Evolutionary conservation across 2,329 filamentous ascomycete species (phyloP).

Genomic region (Fusarium sp.): DNA sequence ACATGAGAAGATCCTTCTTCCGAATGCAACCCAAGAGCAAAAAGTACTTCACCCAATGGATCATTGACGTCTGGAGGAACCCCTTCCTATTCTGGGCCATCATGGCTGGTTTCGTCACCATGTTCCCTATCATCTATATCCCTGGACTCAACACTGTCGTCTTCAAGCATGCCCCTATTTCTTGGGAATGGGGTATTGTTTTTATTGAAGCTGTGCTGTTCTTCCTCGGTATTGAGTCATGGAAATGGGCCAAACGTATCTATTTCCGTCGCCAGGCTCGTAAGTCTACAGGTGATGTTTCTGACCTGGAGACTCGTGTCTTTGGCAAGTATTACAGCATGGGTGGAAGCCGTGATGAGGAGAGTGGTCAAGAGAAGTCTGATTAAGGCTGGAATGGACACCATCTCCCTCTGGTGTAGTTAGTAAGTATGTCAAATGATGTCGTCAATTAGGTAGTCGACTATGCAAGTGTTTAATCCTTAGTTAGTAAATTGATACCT

Average conservation of each 20-base stretch:
- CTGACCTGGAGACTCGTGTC: slow-evolving; percentile 50
- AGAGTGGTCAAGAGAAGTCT: slow-evolving; percentile 14
- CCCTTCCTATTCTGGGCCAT: slow-evolving; percentile 76
- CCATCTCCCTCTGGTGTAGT: no score
- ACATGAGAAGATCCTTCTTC: slow-evolving; percentile 78
- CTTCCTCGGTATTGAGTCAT: slow-evolving; percentile 67
- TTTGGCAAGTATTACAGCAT: slow-evolving; percentile 51
- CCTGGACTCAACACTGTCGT: slow-evolving; percentile 68
- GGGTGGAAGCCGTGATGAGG: slow-evolving; percentile 40
- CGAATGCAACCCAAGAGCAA: slow-evolving; percentile 74
- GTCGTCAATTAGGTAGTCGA: background rate
- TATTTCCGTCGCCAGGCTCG: slow-evolving; percentile 52
- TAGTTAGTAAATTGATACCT: background rate
- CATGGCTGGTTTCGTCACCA: slow-evolving; percentile 58
- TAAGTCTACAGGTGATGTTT: slow-evolving; percentile 31
- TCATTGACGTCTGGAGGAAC: slow-evolving; percentile 75
- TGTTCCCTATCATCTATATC: slow-evolving; percentile 67
- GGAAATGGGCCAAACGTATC: slow-evolving; percentile 70
- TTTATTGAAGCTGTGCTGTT: slow-evolving; percentile 67
- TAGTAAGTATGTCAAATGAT: background rate
- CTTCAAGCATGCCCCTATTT: slow-evolving; percentile 69
- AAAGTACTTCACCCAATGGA: slow-evolving; percentile 73
- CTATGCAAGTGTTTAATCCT: background rate
- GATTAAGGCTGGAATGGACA: background rate
- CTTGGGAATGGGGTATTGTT: slow-evolving; percentile 72